Percentiles rank a stretch among this genome's conserved stretches.
Conservation (phyloP, 108 stramenopile genomes). For the Phaeodactylum tricornutum region DNA sequence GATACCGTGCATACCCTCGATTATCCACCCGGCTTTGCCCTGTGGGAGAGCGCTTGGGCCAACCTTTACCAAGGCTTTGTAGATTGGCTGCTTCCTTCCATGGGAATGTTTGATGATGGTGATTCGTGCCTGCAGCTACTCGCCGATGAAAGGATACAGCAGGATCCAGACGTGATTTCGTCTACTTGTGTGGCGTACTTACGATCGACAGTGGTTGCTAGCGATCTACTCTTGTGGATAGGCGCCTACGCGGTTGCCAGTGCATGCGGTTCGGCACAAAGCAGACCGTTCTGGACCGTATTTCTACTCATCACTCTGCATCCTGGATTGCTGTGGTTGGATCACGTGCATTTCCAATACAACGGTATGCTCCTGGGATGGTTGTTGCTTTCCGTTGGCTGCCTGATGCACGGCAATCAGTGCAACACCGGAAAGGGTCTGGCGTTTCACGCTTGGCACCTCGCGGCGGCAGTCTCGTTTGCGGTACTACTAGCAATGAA, state of each 20-base stretch:
- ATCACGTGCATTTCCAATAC: constrained; percentile 95
- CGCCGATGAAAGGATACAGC: no score
- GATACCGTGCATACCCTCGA: constrained; percentile 89
- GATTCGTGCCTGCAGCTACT: constrained; percentile 38
- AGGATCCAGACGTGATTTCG: no score
- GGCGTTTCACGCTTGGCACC: constrained; percentile 20
- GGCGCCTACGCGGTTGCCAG: constrained; percentile 36
- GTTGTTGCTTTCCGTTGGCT: constrained; percentile 64
- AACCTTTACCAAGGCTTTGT: constrained; percentile 54
- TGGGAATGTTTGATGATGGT: constrained; percentile 5
- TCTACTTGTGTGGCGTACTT: constrained; percentile 58
- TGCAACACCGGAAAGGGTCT: not conserved
- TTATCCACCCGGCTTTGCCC: constrained; percentile 94
- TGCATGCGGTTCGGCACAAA: constrained; percentile 8
- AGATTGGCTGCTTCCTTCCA: constrained; percentile 1
- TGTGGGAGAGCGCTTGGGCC: constrained; percentile 69
- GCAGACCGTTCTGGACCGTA: constrained; percentile 10
- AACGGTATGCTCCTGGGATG: constrained; percentile 90
- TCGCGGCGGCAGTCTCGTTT: constrained; percentile 56
- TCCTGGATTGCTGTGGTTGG: constrained; percentile 84
- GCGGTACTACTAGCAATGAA: constrained; percentile 78
- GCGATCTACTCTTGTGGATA: constrained; percentile 54
- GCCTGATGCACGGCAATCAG: constrained; percentile 29
- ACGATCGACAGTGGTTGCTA: constrained; percentile 66
- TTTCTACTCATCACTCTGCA: constrained; percentile 54